phyloP scores from a whole-genome alignment of 2,329 filamentous ascomycete genomes.

The Colletotrichum sublineola region DNA sequence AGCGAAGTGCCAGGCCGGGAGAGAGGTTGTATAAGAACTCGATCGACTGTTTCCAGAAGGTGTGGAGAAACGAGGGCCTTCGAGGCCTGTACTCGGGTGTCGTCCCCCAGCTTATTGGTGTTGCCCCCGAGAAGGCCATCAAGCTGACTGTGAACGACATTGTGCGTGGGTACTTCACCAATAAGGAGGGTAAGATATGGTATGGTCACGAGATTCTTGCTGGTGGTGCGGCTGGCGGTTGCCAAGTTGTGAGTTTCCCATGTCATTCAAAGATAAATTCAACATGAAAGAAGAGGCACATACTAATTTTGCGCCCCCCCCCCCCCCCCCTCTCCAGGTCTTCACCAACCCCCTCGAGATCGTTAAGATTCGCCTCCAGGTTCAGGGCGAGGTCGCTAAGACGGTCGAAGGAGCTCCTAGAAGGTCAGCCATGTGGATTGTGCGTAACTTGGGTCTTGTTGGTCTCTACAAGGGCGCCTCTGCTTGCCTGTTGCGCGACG shows the following conservation, averaged over 20 bases:
- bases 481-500: slow-evolving; percentile 93
- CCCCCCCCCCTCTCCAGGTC: slow-evolving; percentile 65
- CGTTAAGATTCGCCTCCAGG: slow-evolving; percentile 98
- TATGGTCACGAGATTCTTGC: slow-evolving; percentile 82
- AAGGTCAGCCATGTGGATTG: slow-evolving; percentile 97
- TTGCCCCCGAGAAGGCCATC: slow-evolving; percentile 99
- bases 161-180: slow-evolving; percentile 81
- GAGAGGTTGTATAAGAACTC: slow-evolving; percentile 97
- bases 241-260: slow-evolving; percentile 85
- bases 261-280: background rate
- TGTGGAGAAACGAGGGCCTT: slow-evolving; percentile 92
- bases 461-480: slow-evolving; percentile 97
- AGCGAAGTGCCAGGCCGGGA: slow-evolving; percentile 84
- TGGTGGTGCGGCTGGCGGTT: slow-evolving; percentile 90
- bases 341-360: slow-evolving; percentile 99
- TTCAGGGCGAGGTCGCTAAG: slow-evolving; percentile 96
- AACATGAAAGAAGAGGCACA: background rate
- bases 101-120: slow-evolving; percentile 93
- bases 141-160: slow-evolving; percentile 99
- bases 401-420: slow-evolving; percentile 84
- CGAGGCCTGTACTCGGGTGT: slow-evolving; percentile 94
- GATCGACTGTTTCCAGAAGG: slow-evolving; percentile 93
- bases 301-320: slow-evolving; percentile 39
- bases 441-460: slow-evolving; percentile 91
- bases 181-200: slow-evolving; percentile 80